A percentile compares a stretch with the other conserved stretches of the same genome.
Evolutionary conservation across 148 eudicot species (phyloP).

Genomic region (Fagopyrum esculentum): DNA sequence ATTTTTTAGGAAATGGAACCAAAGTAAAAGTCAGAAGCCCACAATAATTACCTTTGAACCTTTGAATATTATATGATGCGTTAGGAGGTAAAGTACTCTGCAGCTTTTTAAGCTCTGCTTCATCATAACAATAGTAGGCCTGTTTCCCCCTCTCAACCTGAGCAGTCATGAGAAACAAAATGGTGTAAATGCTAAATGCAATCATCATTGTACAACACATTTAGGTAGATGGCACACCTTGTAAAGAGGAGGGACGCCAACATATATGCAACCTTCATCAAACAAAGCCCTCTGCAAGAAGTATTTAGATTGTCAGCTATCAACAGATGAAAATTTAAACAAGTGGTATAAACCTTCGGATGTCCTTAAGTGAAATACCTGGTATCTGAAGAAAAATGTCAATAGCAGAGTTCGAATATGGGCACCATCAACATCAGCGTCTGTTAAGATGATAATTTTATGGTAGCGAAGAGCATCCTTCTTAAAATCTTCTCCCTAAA

Average conservation of each 20-base stretch:
- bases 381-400: slow-evolving; percentile 96
- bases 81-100: slow-evolving; percentile 68
- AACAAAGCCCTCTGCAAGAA: slow-evolving; percentile 83
- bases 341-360: not conserved
- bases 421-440: slow-evolving; percentile 99
- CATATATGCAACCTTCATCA: slow-evolving; percentile 90
- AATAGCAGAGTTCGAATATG: slow-evolving; percentile 81
- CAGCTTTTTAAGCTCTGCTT: slow-evolving; percentile 56
- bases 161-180: slow-evolving; percentile 13
- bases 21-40: not conserved
- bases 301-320: not conserved
- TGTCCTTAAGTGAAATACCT: slow-evolving; percentile 37
- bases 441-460: slow-evolving; percentile 91
- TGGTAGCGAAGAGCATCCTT: slow-evolving; percentile 88
- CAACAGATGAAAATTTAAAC: not conserved
- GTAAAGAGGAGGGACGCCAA: slow-evolving; percentile 95
- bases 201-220: not conserved
- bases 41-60: slow-evolving; percentile 66
- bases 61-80: slow-evolving; percentile 89
- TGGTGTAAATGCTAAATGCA: not conserved
- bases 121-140: slow-evolving; percentile 70
- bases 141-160: slow-evolving; percentile 96
- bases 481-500: slow-evolving; percentile 92
- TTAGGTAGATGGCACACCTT: slow-evolving; percentile 48
- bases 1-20: not conserved